These are phyloP conservation scores for Phytopythium boreale DNA, from an alignment of 352 stramenopile genomes.

Conservation along the genomic window DNA sequence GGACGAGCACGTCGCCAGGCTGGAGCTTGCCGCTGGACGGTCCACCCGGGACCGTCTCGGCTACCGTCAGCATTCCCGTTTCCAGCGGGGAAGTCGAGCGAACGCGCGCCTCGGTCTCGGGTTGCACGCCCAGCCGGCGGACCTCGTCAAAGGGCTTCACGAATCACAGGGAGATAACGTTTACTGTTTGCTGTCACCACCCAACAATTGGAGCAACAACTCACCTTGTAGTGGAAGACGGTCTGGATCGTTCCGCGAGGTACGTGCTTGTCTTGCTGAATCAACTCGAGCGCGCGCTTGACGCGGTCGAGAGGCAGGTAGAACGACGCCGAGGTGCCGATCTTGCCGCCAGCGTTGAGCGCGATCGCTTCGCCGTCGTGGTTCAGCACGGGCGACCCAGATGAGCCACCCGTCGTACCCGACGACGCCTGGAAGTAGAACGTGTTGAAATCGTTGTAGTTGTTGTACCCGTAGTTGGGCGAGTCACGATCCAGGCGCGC, in stretches of 20 bases:
- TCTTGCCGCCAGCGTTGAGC: slow-evolving; percentile 90
- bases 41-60: slow-evolving; percentile 80
- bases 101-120: slow-evolving; percentile 74
- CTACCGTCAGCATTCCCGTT: slow-evolving; percentile 90
- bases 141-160: slow-evolving; percentile 87
- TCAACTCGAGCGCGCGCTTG: slow-evolving; percentile 81
- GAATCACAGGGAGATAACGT: neutral
- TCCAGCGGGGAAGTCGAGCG: slow-evolving; percentile 76
- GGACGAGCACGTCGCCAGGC: slow-evolving; percentile 87
- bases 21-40: slow-evolving; percentile 78
- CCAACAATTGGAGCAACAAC: neutral
- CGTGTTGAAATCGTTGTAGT: slow-evolving; percentile 94
- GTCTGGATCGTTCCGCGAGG: slow-evolving; percentile 86
- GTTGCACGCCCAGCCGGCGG: slow-evolving; percentile 70
- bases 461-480: slow-evolving; percentile 87
- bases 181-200: neutral
- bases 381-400: slow-evolving; percentile 87
- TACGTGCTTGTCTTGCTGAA: slow-evolving; percentile 68
- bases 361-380: slow-evolving; percentile 86
- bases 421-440: slow-evolving; percentile 93
- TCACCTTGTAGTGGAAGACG: slow-evolving; percentile 85
- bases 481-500: slow-evolving; percentile 89
- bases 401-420: slow-evolving; percentile 78
- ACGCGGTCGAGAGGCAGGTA: slow-evolving; percentile 90
- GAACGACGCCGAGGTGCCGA: slow-evolving; percentile 84